These are phyloP conservation scores for Lactarius quietus DNA, from an alignment of 768 basidiomycete genomes.

Conservation along the genomic window DNA sequence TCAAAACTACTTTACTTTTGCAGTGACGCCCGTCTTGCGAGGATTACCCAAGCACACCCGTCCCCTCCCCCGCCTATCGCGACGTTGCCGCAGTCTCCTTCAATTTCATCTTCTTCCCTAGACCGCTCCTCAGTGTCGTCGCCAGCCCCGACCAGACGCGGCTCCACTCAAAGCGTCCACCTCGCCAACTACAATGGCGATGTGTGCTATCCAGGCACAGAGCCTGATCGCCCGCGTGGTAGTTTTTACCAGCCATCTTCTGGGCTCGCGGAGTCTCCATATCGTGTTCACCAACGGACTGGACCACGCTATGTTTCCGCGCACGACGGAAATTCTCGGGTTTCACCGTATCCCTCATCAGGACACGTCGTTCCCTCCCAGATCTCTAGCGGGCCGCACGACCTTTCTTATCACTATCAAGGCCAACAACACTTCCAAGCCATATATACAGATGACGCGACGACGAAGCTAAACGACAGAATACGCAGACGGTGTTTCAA, in stretches of 20 bases:
- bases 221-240: constrained; percentile 21
- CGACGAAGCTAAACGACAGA: constrained; percentile 74
- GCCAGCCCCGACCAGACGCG: constrained; percentile 47
- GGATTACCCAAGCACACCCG: constrained; percentile 35
- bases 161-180: constrained; percentile 36
- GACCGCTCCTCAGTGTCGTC: constrained; percentile 61
- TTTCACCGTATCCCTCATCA: constrained; percentile 27
- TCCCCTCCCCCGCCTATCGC: constrained; percentile 48
- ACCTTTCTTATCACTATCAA: constrained; percentile 37
- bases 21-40: constrained; percentile 43
- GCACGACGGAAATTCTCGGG: constrained; percentile 19
- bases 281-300: constrained; percentile 25
- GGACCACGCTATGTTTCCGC: constrained; percentile 22
- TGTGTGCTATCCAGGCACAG: constrained; percentile 18
- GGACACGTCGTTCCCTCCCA: constrained; percentile 30
- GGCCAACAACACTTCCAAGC: constrained; percentile 39
- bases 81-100: constrained; percentile 55
- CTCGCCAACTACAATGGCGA: constrained; percentile 39
- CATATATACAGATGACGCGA: constrained; percentile 70
- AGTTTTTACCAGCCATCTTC: constrained; percentile 20
- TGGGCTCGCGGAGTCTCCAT: constrained; percentile 7
- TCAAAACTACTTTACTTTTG: constrained; percentile 29
- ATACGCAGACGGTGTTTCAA: constrained; percentile 79
- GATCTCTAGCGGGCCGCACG: constrained; percentile 20
- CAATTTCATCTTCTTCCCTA: constrained; percentile 54